Conservation (phyloP, 345 rosid genomes). For the Eucalyptus marginata region DNA sequence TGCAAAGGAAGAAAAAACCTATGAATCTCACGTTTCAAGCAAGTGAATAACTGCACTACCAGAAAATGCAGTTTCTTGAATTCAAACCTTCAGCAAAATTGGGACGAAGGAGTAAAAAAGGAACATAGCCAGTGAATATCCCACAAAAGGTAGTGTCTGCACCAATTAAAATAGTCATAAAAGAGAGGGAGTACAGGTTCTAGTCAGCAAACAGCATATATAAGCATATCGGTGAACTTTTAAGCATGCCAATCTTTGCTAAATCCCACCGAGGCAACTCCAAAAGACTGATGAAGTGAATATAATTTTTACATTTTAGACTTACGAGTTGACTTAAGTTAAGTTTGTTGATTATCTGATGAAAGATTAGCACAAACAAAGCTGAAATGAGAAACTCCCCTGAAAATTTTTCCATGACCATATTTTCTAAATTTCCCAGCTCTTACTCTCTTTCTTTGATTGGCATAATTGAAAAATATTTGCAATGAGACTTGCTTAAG, state of each 20-base stretch:
- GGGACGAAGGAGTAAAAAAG: conserved; percentile 76
- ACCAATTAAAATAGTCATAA: not conserved
- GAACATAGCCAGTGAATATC: conserved; percentile 55
- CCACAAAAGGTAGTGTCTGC: conserved; percentile 65
- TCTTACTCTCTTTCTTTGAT: not conserved
- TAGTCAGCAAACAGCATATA: not conserved
- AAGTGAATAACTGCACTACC: not conserved
- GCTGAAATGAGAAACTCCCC: not conserved
- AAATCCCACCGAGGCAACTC: not conserved
- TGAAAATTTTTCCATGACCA: not conserved
- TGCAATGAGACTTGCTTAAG: not conserved
- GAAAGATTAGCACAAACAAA: not conserved
- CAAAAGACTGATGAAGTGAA: not conserved
- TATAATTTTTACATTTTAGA: not conserved
- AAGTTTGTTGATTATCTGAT: not conserved
- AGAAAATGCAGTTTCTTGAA: not conserved
- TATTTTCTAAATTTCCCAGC: not conserved
- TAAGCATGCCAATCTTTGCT: not conserved
- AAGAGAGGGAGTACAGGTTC: not conserved
- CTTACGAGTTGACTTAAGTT: not conserved
- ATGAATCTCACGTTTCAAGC: not conserved
- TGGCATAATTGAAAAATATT: not conserved
- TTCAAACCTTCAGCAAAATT: conserved; percentile 66
- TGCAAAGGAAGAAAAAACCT: conserved; percentile 1
- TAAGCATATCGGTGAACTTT: not conserved